These are phyloP conservation scores for Globisporangium okanoganense DNA, from an alignment of 352 stramenopile species.

Conservation along the genomic window DNA sequence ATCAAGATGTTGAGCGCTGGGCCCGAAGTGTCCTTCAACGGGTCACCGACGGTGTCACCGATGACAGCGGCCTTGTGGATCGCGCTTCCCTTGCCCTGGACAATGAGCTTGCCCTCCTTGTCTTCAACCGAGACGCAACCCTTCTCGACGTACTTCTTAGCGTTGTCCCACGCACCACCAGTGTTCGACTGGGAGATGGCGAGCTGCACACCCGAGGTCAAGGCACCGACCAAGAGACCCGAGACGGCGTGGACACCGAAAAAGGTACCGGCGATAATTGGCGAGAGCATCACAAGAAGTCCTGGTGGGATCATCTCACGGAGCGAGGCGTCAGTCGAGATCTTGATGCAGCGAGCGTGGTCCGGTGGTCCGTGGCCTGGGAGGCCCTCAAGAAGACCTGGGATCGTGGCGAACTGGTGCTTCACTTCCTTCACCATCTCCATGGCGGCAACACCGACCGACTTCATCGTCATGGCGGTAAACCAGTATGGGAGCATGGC, in stretches of 20 bases:
- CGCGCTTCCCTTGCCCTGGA: constrained; percentile 94
- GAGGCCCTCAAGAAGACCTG: constrained; percentile 95
- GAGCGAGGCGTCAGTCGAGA: constrained; percentile 98
- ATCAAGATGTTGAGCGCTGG: constrained; percentile 99
- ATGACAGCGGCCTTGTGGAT: constrained; percentile 98
- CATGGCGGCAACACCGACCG: constrained; percentile 96
- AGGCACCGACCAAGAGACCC: constrained; percentile 94
- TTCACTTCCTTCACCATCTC: constrained; percentile 99
- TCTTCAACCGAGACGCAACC: constrained; percentile 87
- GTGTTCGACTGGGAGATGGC: constrained; percentile 99
- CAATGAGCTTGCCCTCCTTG: constrained; percentile 90
- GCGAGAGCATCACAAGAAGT: constrained; percentile 98
- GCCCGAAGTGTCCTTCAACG: constrained; percentile 99
- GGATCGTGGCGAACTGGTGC: constrained; percentile 98
- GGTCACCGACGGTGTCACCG: constrained; percentile 99
- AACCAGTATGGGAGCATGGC: constrained; percentile 99
- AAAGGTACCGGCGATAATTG: constrained; percentile 97
- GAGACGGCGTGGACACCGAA: constrained; percentile 98
- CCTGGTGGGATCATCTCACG: constrained; percentile 99
- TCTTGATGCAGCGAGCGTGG: constrained; percentile 96
- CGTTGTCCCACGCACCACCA: constrained; percentile 99
- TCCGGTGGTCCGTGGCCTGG: constrained; percentile 82
- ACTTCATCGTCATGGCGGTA: constrained; percentile 99
- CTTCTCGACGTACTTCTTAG: constrained; percentile 99
- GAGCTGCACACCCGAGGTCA: constrained; percentile 97